Base-by-base conservation (phyloP, 139 green algal species). In the Chlamydomonas incerta region DNA sequence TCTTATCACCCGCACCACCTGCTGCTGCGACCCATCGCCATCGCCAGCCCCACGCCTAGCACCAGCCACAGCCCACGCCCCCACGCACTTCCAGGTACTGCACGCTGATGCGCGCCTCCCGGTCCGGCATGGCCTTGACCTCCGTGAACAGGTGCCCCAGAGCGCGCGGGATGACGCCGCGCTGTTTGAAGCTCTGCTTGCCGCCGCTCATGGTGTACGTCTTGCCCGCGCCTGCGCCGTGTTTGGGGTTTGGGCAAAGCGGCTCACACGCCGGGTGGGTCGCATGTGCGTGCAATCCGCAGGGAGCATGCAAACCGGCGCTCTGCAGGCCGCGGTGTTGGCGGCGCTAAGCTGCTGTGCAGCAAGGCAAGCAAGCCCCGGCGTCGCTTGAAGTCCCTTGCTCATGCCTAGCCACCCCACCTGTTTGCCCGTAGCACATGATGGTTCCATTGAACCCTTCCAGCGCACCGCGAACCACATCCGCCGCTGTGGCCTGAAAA, bases 361-460 rank as follows among this genome's bases (percentile, higher is more conserved):
- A n/a, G n/a, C n/a, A n/a, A n/a, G n/a, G n/a, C n/a, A n/a, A n/a
- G n/a, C n/a, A n/a, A n/a, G n/a, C n/a, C n/a, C n/a, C n/a, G n/a
- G n/a, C n/a, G n/a, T n/a, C n/a, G n/a, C n/a, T n/a, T n/a, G n/a
- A n/a, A n/a, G n/a, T n/a, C n/a, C n/a, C n/a, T n/a, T n/a, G 41
- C 8, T 8, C 41, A 50, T 50, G 41, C 41, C 6, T 50, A 50
- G 41, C 41, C 6, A 8, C 41, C 63, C 28, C 57, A 90, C 91
- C 91, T 89, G 90, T 94, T 65, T 95, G 93, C 18, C 94, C 95
- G 71, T 98, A 98, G 74, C 91, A 94, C 75, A 98, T 93, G 65
- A 98, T 88, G 28, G 93, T 96, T 62, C 94, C 93, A 71, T 97
- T 97, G 88, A 93, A 96, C 29, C 95, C 95, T 11, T 93, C 86